phyloP scores from a whole-genome alignment of 2,329 filamentous ascomycete genomes.

The Aureobasidium zeae region DNA sequence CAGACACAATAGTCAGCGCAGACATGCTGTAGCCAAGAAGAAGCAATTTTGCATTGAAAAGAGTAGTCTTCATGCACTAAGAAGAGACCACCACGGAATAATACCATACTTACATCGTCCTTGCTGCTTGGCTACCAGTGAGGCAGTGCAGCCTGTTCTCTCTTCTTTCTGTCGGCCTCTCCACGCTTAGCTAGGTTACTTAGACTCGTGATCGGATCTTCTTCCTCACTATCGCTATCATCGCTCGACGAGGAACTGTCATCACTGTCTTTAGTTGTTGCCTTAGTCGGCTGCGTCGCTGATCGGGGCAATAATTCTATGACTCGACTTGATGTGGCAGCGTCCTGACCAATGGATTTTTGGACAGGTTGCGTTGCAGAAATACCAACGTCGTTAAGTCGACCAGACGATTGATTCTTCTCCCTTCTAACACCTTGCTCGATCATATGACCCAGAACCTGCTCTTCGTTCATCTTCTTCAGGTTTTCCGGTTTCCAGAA shows the following conservation, averaged over 20 bases:
- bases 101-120: too few species aligned
- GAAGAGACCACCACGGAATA: too few species aligned
- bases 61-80: too few species aligned
- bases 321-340: too few species aligned
- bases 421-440: slow-evolving; percentile 2
- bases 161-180: not conserved
- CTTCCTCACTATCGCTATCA: not conserved
- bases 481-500: not conserved
- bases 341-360: not conserved
- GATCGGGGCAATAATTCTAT: not conserved
- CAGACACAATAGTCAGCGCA: too few species aligned
- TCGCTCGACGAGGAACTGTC: not conserved
- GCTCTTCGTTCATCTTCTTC: slow-evolving; percentile 8
- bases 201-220: not conserved
- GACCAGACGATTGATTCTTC: too few species aligned
- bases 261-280: not conserved
- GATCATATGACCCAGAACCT: slow-evolving; percentile 10
- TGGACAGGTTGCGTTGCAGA: not conserved
- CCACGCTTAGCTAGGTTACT: not conserved
- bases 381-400: too few species aligned
- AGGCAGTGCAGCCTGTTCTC: not conserved
- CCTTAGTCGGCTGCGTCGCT: slow-evolving; percentile 1
- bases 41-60: too few species aligned
- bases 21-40: too few species aligned
- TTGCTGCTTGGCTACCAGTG: not conserved